Percentiles rank a stretch among this genome's conserved stretches.
phyloP scores from a whole-genome alignment of 2,329 filamentous ascomycete genomes.

The Sarocladiaceae sp. region DNA sequence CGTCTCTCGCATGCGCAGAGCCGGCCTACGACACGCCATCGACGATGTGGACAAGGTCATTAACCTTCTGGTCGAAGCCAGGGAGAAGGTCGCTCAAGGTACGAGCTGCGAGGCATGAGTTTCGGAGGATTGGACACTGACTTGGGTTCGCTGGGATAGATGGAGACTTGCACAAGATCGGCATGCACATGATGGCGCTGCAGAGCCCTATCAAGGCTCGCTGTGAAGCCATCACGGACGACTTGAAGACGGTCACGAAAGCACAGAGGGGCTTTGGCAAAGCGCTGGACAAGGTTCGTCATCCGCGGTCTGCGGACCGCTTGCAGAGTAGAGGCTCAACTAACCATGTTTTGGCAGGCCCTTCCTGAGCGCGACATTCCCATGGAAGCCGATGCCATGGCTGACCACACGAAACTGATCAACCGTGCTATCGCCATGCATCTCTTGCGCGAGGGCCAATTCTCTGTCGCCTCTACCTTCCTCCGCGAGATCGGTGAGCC shows the following conservation, averaged over 20 bases:
- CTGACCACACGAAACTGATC: slow-evolving; percentile 67
- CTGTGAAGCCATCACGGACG: slow-evolving; percentile 73
- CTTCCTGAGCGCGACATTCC: slow-evolving; percentile 55
- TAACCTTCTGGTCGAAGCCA: slow-evolving; percentile 64
- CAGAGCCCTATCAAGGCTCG: slow-evolving; percentile 79
- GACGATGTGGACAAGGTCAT: slow-evolving; percentile 80
- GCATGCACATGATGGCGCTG: slow-evolving; percentile 71
- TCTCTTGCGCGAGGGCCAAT: slow-evolving; percentile 88
- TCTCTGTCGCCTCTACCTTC: slow-evolving; percentile 80
- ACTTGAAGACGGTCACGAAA: slow-evolving; percentile 76
- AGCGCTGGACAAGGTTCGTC: slow-evolving; percentile 68
- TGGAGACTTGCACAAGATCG: slow-evolving; percentile 49
- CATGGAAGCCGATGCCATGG: slow-evolving; percentile 74
- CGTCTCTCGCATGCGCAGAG: slow-evolving; percentile 63
- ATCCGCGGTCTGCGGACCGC: not conserved
- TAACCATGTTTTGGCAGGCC: slow-evolving; percentile 20
- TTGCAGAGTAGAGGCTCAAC: slow-evolving; percentile 13
- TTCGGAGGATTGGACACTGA: not conserved
- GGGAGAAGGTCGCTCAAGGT: slow-evolving; percentile 69
- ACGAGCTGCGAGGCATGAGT: slow-evolving; percentile 11
- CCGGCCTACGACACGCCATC: slow-evolving; percentile 63
- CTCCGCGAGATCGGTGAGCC: slow-evolving; percentile 53
- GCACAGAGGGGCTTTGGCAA: slow-evolving; percentile 80
- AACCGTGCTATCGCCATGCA: slow-evolving; percentile 97
- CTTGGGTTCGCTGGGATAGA: slow-evolving; percentile 17